A percentile compares a stretch with the other conserved stretches of the same genome.
phyloP scores from a whole-genome alignment of 805 yeast species.

The Barnettozyma siamensis region DNA sequence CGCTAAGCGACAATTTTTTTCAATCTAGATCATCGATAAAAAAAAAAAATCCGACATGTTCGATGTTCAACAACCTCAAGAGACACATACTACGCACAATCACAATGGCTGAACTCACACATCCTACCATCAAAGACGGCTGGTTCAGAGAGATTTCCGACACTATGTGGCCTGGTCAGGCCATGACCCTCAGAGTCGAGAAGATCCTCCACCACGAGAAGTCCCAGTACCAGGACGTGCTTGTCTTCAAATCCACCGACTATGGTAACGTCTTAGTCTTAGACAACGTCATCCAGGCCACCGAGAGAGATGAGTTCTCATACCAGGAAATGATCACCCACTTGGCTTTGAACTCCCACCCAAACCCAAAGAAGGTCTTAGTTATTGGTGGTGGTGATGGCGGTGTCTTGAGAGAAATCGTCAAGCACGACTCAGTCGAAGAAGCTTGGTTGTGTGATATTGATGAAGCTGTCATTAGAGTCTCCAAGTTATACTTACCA shows the following conservation, averaged over 20 bases:
- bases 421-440: slow-evolving; percentile 82
- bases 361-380: slow-evolving; percentile 87
- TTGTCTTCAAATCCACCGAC: slow-evolving; percentile 87
- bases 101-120: slow-evolving; percentile 32
- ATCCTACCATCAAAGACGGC: slow-evolving; percentile 59
- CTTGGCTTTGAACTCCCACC: slow-evolving; percentile 87
- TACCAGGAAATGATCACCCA: slow-evolving; percentile 99
- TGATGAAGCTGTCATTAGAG: slow-evolving; percentile 86
- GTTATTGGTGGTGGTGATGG: slow-evolving; percentile 99
- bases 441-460: slow-evolving; percentile 91
- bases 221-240: slow-evolving; percentile 88
- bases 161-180: slow-evolving; percentile 99
- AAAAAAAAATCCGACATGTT: too few species aligned
- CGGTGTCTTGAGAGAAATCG: slow-evolving; percentile 92
- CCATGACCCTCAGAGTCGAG: slow-evolving; percentile 85
- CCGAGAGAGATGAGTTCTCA: slow-evolving; percentile 95
- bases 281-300: slow-evolving; percentile 92
- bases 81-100: slow-evolving; percentile 9
- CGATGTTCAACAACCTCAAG: neutral
- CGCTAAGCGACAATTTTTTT: too few species aligned
- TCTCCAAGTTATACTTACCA: slow-evolving; percentile 83
- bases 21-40: too few species aligned
- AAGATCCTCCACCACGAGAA: slow-evolving; percentile 78
- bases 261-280: slow-evolving; percentile 94
- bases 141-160: slow-evolving; percentile 96